These are phyloP conservation scores for Spathaspora arborariae DNA, from an alignment of 805 yeast species.

Conservation along the genomic window DNA sequence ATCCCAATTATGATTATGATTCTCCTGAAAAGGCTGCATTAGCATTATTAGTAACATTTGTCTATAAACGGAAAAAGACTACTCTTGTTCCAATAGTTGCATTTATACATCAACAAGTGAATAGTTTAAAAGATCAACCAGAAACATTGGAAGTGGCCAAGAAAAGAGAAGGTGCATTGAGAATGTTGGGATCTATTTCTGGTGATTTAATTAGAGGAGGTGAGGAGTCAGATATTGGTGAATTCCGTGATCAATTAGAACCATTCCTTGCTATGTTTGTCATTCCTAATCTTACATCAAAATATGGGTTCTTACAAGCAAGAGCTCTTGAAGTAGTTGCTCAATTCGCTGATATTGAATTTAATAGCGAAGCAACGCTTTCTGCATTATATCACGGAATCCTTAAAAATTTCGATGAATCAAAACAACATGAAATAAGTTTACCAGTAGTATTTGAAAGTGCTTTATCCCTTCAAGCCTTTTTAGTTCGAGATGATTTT, in stretches of 20 bases:
- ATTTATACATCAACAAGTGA: conserved; percentile 47
- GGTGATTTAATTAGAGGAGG: conserved; percentile 54
- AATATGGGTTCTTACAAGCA: conserved; percentile 67
- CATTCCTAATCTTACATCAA: conserved; percentile 66
- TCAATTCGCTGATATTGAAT: conserved; percentile 60
- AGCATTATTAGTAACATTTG: conserved; percentile 66
- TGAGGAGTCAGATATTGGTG: background rate
- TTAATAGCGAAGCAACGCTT: conserved; percentile 27
- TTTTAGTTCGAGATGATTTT: conserved; percentile 60
- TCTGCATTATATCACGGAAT: conserved; percentile 31
- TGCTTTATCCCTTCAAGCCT: conserved; percentile 81
- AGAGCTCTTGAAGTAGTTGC: conserved; percentile 65
- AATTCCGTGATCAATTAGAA: conserved; percentile 60
- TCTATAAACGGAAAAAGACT: conserved; percentile 58
- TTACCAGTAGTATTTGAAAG: conserved; percentile 81
- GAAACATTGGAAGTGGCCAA: conserved; percentile 47
- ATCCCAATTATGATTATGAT: conserved; percentile 48
- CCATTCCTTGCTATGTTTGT: conserved; percentile 58
- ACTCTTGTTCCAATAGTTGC: conserved; percentile 59
- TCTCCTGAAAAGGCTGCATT: conserved; percentile 81
- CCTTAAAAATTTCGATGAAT: conserved; percentile 22
- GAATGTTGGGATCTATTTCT: conserved; percentile 73
- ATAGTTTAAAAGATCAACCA: conserved; percentile 23
- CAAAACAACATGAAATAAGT: conserved; percentile 23
- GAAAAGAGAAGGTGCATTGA: conserved; percentile 72